phyloP scores from a whole-genome alignment of 1,139 yeast genomes.

The Candida gigantensis region DNA sequence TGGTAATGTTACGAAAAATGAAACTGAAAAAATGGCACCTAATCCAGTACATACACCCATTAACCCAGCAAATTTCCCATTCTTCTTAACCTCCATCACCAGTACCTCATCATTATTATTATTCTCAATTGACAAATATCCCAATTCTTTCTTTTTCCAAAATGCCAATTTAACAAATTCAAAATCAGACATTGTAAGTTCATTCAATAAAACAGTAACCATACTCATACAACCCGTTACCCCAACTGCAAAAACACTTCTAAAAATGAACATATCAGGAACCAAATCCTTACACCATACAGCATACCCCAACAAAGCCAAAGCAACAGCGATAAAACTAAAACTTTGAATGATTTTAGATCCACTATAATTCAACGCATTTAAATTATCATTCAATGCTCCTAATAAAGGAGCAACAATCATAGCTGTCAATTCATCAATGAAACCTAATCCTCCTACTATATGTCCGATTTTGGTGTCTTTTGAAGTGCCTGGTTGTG shows the following conservation, averaged over 20 bases:
- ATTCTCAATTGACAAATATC: no score
- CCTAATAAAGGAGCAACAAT: slow-evolving; percentile 65
- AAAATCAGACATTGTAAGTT: slow-evolving; percentile 50
- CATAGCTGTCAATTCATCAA: slow-evolving; percentile 61
- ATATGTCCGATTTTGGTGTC: slow-evolving; percentile 51
- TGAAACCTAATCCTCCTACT: slow-evolving; percentile 62
- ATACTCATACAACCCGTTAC: slow-evolving; percentile 53
- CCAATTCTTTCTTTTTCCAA: no score
- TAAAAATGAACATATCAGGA: slow-evolving; percentile 52
- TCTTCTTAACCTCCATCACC: slow-evolving; percentile 22
- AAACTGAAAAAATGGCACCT: slow-evolving; percentile 66
- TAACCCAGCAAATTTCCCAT: slow-evolving; percentile 60
- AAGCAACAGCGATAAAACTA: slow-evolving; percentile 51
- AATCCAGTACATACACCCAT: slow-evolving; percentile 65
- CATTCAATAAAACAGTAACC: slow-evolving; percentile 54
- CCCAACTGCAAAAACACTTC: slow-evolving; percentile 64
- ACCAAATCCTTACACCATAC: slow-evolving; percentile 23
- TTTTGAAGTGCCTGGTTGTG: slow-evolving; percentile 10
- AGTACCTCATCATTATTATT: no score
- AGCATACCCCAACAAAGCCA: slow-evolving; percentile 53
- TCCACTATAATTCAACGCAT: slow-evolving; percentile 35
- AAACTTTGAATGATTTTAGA: slow-evolving; percentile 51
- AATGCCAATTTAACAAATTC: slow-evolving; percentile 25
- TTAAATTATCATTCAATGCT: slow-evolving; percentile 54
- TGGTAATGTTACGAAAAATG: slow-evolving; percentile 51